Evolutionary conservation across 257 asterid genomes (phyloP).

Genomic region (Plectranthus barbatus): DNA sequence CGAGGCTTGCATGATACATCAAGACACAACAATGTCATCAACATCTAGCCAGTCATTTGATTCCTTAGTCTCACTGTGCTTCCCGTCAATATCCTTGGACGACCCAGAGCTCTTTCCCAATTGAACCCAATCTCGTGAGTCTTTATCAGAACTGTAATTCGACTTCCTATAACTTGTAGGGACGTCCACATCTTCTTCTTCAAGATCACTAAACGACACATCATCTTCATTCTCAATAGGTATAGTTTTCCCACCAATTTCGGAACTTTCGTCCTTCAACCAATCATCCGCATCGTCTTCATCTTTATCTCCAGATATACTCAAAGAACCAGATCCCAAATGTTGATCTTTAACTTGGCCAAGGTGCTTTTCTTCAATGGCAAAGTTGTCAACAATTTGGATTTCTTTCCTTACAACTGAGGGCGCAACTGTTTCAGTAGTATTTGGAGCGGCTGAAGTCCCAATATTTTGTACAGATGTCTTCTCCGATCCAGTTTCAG

Average conservation of each 20-base stretch:
- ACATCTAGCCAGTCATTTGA: slow-evolving; percentile 66
- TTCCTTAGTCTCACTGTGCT: slow-evolving; percentile 43
- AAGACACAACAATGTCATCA: slow-evolving; percentile 53
- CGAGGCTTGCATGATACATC: slow-evolving; percentile 13
- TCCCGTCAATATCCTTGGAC: slow-evolving; percentile 19
- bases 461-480: slow-evolving; percentile 16
- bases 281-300: slow-evolving; percentile 91
- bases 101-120: slow-evolving; percentile 40
- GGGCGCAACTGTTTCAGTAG: slow-evolving; percentile 31
- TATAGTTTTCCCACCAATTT: slow-evolving; percentile 32
- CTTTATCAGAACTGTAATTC: slow-evolving; percentile 56
- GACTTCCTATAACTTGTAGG: slow-evolving; percentile 43
- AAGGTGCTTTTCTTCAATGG: slow-evolving; percentile 21
- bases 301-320: slow-evolving; percentile 30
- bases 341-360: slow-evolving; percentile 23
- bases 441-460: slow-evolving; percentile 18
- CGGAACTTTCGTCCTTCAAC: slow-evolving; percentile 79
- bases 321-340: slow-evolving; percentile 16
- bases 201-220: slow-evolving; percentile 97
- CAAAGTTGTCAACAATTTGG: slow-evolving; percentile 28
- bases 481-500: slow-evolving; percentile 14
- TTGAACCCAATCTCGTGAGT: slow-evolving; percentile 82
- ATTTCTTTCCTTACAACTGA: slow-evolving; percentile 29
- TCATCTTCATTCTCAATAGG: slow-evolving; percentile 77
- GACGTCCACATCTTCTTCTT: slow-evolving; percentile 71